Percentiles rank a stretch among this genome's conserved stretches.
Conservation (phyloP, 108 stramenopile species). For the Schizochytrium sp. region DNA sequence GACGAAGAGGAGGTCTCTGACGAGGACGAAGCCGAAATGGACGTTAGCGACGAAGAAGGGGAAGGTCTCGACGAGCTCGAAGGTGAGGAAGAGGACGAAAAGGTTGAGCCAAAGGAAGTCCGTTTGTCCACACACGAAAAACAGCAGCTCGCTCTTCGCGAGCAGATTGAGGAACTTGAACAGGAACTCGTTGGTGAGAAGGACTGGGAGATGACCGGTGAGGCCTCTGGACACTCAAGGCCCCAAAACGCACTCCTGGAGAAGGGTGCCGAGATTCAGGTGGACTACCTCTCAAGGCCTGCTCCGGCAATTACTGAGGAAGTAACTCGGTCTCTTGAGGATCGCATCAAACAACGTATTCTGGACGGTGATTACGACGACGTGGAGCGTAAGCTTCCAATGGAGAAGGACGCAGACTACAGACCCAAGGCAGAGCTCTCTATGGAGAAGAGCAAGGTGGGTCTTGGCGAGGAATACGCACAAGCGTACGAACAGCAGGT, state of each 20-base stretch:
- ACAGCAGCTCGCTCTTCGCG: constrained; percentile 76
- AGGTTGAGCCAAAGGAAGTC: constrained; percentile 61
- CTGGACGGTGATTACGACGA: constrained; percentile 95
- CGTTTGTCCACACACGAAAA: constrained; percentile 71
- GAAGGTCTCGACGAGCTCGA: constrained; percentile 69
- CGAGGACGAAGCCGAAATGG: background rate
- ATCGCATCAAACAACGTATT: constrained; percentile 90
- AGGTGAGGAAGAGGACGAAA: constrained; percentile 68
- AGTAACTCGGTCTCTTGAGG: constrained; percentile 86
- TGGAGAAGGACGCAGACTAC: constrained; percentile 62
- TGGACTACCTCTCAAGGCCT: constrained; percentile 82
- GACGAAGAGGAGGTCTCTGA: background rate
- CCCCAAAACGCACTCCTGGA: constrained; percentile 92
- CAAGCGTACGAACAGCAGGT: constrained; percentile 92
- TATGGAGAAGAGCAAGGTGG: constrained; percentile 95
- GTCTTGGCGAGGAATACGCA: constrained; percentile 94
- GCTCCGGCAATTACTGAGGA: constrained; percentile 90
- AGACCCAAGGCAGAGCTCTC: constrained; percentile 85
- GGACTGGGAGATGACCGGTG: constrained; percentile 95
- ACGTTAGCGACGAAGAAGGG: constrained; percentile 67
- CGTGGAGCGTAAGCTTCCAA: constrained; percentile 89
- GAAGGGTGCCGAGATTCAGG: constrained; percentile 93
- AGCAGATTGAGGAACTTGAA: constrained; percentile 88
- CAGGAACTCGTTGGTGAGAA: constrained; percentile 91
- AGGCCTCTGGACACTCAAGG: constrained; percentile 81